Base-by-base conservation (phyloP, 169 alveolate genomes). In the Babesia bovis region DNA sequence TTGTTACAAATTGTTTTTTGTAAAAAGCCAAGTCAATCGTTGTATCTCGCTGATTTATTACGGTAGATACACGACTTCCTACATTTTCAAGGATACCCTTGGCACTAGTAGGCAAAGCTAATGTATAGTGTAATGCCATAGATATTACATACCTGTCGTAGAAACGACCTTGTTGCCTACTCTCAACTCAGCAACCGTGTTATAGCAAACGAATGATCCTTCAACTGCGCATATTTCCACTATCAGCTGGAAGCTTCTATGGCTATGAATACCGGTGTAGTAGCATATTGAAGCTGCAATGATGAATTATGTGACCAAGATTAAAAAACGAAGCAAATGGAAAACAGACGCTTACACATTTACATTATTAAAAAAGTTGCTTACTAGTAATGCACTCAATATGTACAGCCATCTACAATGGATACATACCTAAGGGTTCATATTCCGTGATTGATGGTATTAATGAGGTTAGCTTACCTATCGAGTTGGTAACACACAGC, bases 241-340 rank as follows among this genome's bases (percentile, higher is more conserved):
- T 45, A 76, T 56, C 67, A 76, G 73, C 19, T 76, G 70, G 49
- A 76, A 76, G 53, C 63, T 78, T 5, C 85, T 40, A 63, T 76
- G 85, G 74, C 63, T 25, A 47, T 76, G 85, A 35, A 76, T 67
- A 19, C 85, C 85, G 13, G 82, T 47, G 47, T 76, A 76, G 72
- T 6, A 76, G 57, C 63, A 67, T 13, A 76, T 21, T 7, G 85
- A 49, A 19, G 85, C 85, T 76, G 66, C 50, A 66, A 6, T 23
- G 36, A 9, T 30, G 15, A n/a, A n/a, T n/a, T n/a, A n/a, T n/a
- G n/a, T n/a, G n/a, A n/a, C n/a, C n/a, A n/a, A n/a, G n/a, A n/a
- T n/a, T n/a, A n/a, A n/a, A n/a, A n/a, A n/a, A n/a, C n/a, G n/a
- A n/a, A n/a, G n/a, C n/a, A n/a, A n/a, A n/a, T n/a, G n/a, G n/a